Conservation (phyloP, 2,329 filamentous ascomycete genomes). For the Colletotrichum sp. region DNA sequence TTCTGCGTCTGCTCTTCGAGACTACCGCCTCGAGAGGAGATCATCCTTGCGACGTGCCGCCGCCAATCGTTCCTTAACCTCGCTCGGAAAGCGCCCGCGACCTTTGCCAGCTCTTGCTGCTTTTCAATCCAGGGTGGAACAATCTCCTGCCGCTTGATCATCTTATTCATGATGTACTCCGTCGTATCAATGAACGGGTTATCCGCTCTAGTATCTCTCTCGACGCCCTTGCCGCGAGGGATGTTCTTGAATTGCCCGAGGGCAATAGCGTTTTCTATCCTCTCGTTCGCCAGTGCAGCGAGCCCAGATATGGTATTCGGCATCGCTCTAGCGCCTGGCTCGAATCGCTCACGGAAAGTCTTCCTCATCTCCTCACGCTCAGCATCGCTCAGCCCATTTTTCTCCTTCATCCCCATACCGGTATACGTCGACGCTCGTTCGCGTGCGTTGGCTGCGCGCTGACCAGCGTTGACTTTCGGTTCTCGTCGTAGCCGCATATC, state of each 20-base stretch:
- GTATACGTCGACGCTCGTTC: conserved; percentile 62
- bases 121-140: conserved; percentile 99
- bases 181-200: conserved; percentile 95
- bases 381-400: conserved; percentile 64
- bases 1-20: conserved; percentile 74
- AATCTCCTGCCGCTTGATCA: conserved; percentile 95
- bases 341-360: conserved; percentile 83
- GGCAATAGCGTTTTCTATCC: conserved; percentile 93
- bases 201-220: conserved; percentile 80
- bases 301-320: conserved; percentile 81
- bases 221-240: conserved; percentile 77
- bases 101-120: conserved; percentile 83
- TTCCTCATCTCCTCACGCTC: conserved; percentile 75
- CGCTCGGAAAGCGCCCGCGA: conserved; percentile 72
- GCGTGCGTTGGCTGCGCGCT: conserved; percentile 57
- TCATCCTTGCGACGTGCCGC: conserved; percentile 79
- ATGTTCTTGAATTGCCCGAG: conserved; percentile 89
- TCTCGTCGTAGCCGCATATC: conserved; percentile 55
- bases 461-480: conserved; percentile 44
- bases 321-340: conserved; percentile 72
- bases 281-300: conserved; percentile 83
- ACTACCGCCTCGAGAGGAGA: conserved; percentile 77
- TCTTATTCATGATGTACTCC: conserved; percentile 98
- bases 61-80: conserved; percentile 85
- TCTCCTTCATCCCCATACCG: conserved; percentile 49